Conservation (phyloP, 805 yeast species). For the Osmozyma mogii region DNA sequence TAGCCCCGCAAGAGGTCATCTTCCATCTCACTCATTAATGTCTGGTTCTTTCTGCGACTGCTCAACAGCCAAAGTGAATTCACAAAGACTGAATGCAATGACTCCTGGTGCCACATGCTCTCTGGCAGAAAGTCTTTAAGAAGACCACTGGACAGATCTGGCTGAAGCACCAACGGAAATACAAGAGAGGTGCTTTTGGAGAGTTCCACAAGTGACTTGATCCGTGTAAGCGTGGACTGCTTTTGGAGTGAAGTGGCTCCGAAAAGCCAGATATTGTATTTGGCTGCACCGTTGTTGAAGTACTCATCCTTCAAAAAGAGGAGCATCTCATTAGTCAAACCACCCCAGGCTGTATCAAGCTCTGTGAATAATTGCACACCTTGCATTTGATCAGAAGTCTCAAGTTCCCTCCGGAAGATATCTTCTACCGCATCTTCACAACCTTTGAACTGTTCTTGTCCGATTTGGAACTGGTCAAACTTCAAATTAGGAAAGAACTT, state of each 20-base stretch:
- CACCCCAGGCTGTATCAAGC: constrained; percentile 79
- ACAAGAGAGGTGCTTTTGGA: constrained; percentile 43
- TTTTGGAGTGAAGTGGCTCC: constrained; percentile 6
- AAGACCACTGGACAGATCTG: constrained; percentile 3
- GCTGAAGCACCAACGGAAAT: constrained; percentile 40
- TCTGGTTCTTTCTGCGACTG: constrained; percentile 25
- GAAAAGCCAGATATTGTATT: constrained; percentile 28
- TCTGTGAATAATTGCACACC: constrained; percentile 71
- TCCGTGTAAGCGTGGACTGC: constrained; percentile 29
- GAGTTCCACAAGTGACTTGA: constrained; percentile 38
- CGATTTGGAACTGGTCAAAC: constrained; percentile 46
- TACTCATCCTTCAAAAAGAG: constrained; percentile 62
- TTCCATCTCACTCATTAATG: constrained; percentile 38
- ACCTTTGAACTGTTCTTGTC: constrained; percentile 50
- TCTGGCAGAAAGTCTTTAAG: constrained; percentile 5
- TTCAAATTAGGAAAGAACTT: constrained; percentile 23
- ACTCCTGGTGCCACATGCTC: constrained; percentile 37
- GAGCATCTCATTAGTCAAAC: constrained; percentile 49
- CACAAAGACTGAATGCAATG: constrained; percentile 22
- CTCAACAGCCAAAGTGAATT: constrained; percentile 38
- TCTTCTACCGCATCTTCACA: constrained; percentile 35
- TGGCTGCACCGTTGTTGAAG: constrained; percentile 32
- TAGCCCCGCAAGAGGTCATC: constrained; percentile 35
- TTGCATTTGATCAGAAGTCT: constrained; percentile 63
- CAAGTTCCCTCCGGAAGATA: constrained; percentile 52